Percentiles rank a stretch among this genome's conserved stretches.
These are phyloP conservation scores for Yamadazyma sp. DNA, from an alignment of 1,139 yeast genomes.

Conservation along the genomic window DNA sequence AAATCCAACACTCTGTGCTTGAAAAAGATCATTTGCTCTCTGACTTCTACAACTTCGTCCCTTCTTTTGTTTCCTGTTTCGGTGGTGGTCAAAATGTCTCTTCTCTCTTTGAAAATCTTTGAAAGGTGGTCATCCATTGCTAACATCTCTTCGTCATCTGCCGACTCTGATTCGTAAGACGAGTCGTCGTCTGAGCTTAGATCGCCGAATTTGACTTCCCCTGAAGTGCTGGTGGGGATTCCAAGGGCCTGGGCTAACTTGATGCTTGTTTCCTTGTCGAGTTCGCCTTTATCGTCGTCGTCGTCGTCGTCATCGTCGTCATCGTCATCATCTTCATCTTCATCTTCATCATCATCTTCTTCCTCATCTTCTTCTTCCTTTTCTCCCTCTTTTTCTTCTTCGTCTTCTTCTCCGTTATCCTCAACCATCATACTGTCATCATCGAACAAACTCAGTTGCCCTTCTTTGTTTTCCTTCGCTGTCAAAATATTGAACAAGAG, in stretches of 20 bases:
- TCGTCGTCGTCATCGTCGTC: slow-evolving; percentile 31
- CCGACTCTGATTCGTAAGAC: slow-evolving; percentile 69
- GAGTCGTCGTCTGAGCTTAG: slow-evolving; percentile 37
- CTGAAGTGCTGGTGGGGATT: slow-evolving; percentile 51
- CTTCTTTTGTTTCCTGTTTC: slow-evolving; percentile 67
- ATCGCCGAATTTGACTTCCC: slow-evolving; percentile 47
- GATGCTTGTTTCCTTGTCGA: slow-evolving; percentile 67
- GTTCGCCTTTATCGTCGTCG: slow-evolving; percentile 41
- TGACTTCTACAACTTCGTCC: slow-evolving; percentile 70
- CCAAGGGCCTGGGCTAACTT: slow-evolving; percentile 82
- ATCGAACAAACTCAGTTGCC: slow-evolving; percentile 76
- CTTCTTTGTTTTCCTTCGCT: slow-evolving; percentile 79
- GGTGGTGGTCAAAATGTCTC: slow-evolving; percentile 52
- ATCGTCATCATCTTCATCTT: slow-evolving; percentile 25
- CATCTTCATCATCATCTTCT: slow-evolving; percentile 17
- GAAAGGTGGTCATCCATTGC: slow-evolving; percentile 87
- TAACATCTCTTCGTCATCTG: slow-evolving; percentile 98
- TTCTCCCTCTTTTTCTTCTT: slow-evolving; percentile 36
- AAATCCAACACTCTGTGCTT: slow-evolving; percentile 79
- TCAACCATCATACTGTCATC: slow-evolving; percentile 51
- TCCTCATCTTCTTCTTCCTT: slow-evolving; percentile 32
- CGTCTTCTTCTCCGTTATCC: slow-evolving; percentile 26
- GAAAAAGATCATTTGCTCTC: slow-evolving; percentile 75
- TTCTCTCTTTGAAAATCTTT: slow-evolving; percentile 79
- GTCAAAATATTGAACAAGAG: slow-evolving; percentile 65